A percentile compares a stretch with the other conserved stretches of the same genome.
phyloP scores from a whole-genome alignment of 2,329 filamentous ascomycete genomes.

The Colletotrichum siamense region DNA sequence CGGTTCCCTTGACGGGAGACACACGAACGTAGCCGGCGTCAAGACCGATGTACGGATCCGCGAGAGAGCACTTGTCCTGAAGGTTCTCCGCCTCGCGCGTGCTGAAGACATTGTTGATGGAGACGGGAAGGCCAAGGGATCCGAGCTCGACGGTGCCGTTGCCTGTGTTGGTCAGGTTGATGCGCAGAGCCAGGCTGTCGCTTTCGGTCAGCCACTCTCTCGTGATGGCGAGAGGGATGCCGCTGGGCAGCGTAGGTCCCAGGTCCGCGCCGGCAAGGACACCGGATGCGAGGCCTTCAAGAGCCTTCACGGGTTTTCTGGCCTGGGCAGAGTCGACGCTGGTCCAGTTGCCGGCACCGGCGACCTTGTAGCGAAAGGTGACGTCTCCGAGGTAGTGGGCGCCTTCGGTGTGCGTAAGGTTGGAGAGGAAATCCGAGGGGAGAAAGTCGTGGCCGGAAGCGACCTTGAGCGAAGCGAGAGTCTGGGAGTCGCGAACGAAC shows the following conservation, averaged over 20 bases:
- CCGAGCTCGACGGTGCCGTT: slow-evolving; percentile 54
- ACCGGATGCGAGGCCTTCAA: slow-evolving; percentile 24
- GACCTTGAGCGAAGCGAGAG: slow-evolving; percentile 51
- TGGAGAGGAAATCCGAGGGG: slow-evolving; percentile 54
- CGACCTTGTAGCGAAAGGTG: slow-evolving; percentile 57
- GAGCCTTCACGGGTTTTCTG: slow-evolving; percentile 39
- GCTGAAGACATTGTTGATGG: slow-evolving; percentile 69
- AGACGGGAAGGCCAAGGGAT: slow-evolving; percentile 61
- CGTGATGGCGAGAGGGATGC: slow-evolving; percentile 48
- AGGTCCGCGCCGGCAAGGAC: slow-evolving; percentile 45
- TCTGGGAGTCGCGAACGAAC: slow-evolving; percentile 38
- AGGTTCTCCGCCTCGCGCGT: slow-evolving; percentile 52
- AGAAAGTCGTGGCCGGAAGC: slow-evolving; percentile 57
- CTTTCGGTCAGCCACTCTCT: slow-evolving; percentile 56
- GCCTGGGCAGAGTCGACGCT: slow-evolving; percentile 49
- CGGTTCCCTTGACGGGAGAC: slow-evolving; percentile 53
- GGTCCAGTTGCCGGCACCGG: slow-evolving; percentile 45
- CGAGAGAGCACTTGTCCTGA: slow-evolving; percentile 55
- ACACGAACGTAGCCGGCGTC: slow-evolving; percentile 63
- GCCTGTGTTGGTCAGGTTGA: slow-evolving; percentile 54
- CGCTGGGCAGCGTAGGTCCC: slow-evolving; percentile 42
- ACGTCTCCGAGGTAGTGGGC: slow-evolving; percentile 66
- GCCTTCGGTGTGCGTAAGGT: slow-evolving; percentile 51
- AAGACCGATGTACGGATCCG: slow-evolving; percentile 66
- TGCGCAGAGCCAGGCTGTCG: slow-evolving; percentile 55